Percentiles rank a stretch among this genome's conserved stretches.
phyloP scores from a whole-genome alignment of 1,284 basidiomycete species.

The Ceratobasidium sp. region DNA sequence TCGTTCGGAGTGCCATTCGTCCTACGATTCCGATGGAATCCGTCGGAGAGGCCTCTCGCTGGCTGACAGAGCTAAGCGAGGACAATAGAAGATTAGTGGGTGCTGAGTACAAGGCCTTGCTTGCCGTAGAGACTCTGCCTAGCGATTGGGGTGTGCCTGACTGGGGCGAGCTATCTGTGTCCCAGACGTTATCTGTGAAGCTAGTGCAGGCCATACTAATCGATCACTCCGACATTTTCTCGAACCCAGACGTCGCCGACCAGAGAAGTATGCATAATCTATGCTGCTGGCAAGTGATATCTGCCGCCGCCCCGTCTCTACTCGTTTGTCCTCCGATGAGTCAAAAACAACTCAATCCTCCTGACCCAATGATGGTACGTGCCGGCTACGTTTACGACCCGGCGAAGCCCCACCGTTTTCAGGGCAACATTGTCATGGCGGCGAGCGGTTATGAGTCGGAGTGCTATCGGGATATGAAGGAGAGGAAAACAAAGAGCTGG shows the following conservation, averaged over 20 bases:
- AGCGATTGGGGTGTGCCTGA: slow-evolving; percentile 3
- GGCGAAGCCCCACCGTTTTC: background rate
- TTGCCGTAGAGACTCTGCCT: background rate
- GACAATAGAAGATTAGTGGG: background rate
- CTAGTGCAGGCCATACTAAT: background rate
- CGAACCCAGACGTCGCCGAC: background rate
- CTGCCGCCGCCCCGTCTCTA: background rate
- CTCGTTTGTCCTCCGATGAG: background rate
- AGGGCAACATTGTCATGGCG: background rate
- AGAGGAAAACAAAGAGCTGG: background rate
- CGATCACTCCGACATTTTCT: background rate
- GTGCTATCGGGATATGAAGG: too few relatives aligned
- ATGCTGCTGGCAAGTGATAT: slow-evolving; percentile 16
- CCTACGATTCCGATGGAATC: background rate
- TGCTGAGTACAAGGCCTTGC: background rate
- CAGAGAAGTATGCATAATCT: background rate
- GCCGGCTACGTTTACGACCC: too few relatives aligned
- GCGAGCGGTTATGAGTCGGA: too few relatives aligned
- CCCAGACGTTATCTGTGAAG: background rate
- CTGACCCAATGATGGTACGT: too few relatives aligned
- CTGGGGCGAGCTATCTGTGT: slow-evolving; percentile 1
- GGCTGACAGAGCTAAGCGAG: background rate
- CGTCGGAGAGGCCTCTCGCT: slow-evolving; percentile 10
- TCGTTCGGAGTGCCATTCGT: background rate
- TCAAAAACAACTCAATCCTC: background rate